These are phyloP conservation scores for Leucocoprinus leucothites DNA, from an alignment of 768 basidiomycete species.

Conservation along the genomic window DNA sequence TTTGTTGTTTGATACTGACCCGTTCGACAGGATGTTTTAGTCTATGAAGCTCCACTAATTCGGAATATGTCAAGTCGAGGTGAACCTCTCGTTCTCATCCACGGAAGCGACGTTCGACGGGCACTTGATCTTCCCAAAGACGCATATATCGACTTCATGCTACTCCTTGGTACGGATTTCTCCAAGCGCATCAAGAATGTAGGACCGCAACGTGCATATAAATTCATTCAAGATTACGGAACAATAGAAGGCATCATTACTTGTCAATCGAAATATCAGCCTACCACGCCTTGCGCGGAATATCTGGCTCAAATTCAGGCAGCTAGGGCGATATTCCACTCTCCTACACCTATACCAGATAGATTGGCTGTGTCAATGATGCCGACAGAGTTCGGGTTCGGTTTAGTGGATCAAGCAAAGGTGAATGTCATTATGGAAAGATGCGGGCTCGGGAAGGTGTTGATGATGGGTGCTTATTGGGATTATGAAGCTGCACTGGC, in stretches of 20 bases:
- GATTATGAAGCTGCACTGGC: conserved; percentile 42
- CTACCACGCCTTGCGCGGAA: conserved; percentile 38
- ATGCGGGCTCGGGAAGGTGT: conserved; percentile 43
- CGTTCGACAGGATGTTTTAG: conserved; percentile 63
- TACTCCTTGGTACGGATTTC: conserved; percentile 90
- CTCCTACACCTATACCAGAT: conserved; percentile 62
- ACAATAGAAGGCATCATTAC: conserved; percentile 71
- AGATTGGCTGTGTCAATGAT: conserved; percentile 23
- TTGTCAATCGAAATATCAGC: conserved; percentile 46
- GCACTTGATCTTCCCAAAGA: conserved; percentile 53
- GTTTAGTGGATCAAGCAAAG: conserved; percentile 35
- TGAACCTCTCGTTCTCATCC: conserved; percentile 60
- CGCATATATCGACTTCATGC: conserved; percentile 77
- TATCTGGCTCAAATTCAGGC: conserved; percentile 65
- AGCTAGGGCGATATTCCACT: conserved; percentile 64
- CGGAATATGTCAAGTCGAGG: conserved; percentile 67
- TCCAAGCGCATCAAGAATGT: conserved; percentile 80
- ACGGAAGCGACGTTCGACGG: conserved; percentile 58
- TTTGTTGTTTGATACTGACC: conserved; percentile 10
- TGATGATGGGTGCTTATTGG: conserved; percentile 36
- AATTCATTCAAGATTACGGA: conserved; percentile 67
- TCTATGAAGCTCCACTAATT: conserved; percentile 80
- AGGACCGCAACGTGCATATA: conserved; percentile 75
- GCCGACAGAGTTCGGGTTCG: conserved; percentile 20
- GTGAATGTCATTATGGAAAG: conserved; percentile 46